Conservation (phyloP, 2,329 filamentous ascomycete genomes). For the Colletotrichum euphorbiae region DNA sequence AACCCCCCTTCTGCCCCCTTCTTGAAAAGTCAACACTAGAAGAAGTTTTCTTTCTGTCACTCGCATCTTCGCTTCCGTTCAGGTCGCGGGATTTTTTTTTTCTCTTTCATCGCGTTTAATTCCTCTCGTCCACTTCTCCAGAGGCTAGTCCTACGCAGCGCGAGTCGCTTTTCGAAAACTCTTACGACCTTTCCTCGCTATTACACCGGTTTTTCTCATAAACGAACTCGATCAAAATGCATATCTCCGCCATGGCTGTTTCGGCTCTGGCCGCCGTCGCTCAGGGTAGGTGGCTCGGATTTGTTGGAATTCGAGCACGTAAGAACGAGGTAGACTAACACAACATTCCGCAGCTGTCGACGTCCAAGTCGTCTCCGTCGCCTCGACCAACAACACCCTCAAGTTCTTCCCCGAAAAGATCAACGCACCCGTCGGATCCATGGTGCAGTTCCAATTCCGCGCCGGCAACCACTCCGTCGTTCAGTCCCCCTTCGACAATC, state of each 20-base stretch:
- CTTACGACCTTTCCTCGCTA: constrained; percentile 25
- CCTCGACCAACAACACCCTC: constrained; percentile 64
- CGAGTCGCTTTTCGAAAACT: constrained; percentile 54
- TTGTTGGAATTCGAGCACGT: not conserved
- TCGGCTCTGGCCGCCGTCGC: constrained; percentile 61
- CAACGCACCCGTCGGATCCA: constrained; percentile 69
- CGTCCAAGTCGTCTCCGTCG: constrained; percentile 75
- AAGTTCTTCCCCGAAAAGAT: constrained; percentile 76
- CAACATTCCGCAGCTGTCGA: constrained; percentile 46
- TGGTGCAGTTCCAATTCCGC: constrained; percentile 76
- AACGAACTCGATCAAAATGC: constrained; percentile 59
- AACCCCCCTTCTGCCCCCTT: constrained; percentile 42
- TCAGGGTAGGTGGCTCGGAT: constrained; percentile 52
- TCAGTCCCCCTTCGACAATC: constrained; percentile 79
- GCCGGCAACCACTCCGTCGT: constrained; percentile 82
- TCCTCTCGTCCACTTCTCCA: constrained; percentile 44
- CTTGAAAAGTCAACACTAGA: constrained; percentile 15
- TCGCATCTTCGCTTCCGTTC: constrained; percentile 15
- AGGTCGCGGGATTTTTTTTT: constrained; percentile 40
- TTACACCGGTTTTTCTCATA: constrained; percentile 42
- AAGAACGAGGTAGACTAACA: constrained; percentile 27
- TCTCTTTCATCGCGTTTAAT: constrained; percentile 42
- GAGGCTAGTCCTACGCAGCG: constrained; percentile 64
- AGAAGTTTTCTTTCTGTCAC: constrained; percentile 28
- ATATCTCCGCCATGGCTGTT: constrained; percentile 60